Percentiles rank a stretch among this genome's conserved stretches.
Conservation (phyloP, 768 basidiomycete genomes). For the Termitomyces bulborhizus region DNA sequence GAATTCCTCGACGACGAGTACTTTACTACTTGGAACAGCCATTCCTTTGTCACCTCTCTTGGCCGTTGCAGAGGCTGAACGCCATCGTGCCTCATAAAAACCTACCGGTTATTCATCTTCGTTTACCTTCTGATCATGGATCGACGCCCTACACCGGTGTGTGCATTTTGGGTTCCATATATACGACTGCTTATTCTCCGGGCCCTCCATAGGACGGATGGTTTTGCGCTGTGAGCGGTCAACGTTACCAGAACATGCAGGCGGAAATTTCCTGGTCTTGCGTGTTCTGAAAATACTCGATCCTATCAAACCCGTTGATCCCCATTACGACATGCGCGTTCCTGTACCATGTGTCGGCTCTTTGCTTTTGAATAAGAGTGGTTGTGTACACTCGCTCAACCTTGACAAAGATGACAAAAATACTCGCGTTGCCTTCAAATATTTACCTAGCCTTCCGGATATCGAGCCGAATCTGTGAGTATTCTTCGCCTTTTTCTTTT, state of each 20-base stretch:
- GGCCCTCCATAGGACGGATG: conserved; percentile 2
- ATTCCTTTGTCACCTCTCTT: not conserved
- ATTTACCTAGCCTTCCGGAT: not conserved
- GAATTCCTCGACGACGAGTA: too few species aligned
- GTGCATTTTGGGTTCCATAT: not conserved
- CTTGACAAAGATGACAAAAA: not conserved
- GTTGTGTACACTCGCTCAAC: not conserved
- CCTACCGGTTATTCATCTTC: too few species aligned
- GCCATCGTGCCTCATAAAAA: too few species aligned
- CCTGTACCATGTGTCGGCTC: not conserved
- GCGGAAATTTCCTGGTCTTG: conserved; percentile 25
- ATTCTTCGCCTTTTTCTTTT: not conserved
- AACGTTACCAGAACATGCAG: conserved; percentile 16
- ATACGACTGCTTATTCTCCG: too few species aligned
- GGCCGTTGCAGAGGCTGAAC: fast-evolving
- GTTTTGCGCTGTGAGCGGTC: conserved; percentile 13
- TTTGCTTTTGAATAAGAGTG: not conserved
- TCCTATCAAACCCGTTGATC: conserved; percentile 5
- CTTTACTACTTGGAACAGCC: conserved; percentile 2
- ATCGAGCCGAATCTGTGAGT: not conserved
- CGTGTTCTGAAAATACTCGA: conserved; percentile 18
- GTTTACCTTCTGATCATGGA: not conserved
- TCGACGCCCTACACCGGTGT: not conserved
- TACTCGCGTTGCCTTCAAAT: not conserved
- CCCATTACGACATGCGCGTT: conserved; percentile 7